phyloP scores from a whole-genome alignment of 768 basidiomycete species.

The Trametes coccinea region DNA sequence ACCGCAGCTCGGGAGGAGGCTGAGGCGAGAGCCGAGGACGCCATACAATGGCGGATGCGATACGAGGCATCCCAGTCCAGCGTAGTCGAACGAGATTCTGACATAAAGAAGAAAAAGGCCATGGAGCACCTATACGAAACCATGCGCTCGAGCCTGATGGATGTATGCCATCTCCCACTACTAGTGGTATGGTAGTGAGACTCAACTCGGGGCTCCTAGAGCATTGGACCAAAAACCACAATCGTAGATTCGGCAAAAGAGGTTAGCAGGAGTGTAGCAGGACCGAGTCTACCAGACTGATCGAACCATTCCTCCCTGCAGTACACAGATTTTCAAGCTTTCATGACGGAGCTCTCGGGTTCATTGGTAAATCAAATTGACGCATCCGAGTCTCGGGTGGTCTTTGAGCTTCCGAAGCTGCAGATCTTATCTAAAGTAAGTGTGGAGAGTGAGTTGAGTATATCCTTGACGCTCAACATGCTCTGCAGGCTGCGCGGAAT shows the following conservation, averaged over 20 bases:
- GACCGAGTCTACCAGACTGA: no score
- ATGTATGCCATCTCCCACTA: background rate
- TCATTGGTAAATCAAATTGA: background rate
- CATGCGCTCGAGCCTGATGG: background rate
- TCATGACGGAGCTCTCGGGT: conserved; percentile 5
- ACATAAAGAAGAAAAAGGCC: background rate
- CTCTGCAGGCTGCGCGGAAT: background rate
- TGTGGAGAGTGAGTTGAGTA: no score
- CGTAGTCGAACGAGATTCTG: background rate
- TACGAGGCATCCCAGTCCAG: background rate
- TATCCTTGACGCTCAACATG: background rate
- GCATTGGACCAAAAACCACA: no score
- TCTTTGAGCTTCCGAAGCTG: conserved; percentile 6
- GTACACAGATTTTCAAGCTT: background rate
- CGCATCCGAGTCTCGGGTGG: background rate
- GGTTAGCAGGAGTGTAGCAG: no score
- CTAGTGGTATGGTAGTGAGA: no score
- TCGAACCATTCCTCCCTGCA: background rate
- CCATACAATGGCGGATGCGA: background rate
- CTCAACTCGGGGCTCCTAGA: no score
- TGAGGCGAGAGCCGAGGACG: background rate
- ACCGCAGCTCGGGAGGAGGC: background rate
- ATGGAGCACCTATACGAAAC: background rate
- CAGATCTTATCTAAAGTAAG: conserved; percentile 6
- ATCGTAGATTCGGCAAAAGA: no score